Conservation (phyloP, 768 basidiomycete species). For the Tulasnella sp. region DNA sequence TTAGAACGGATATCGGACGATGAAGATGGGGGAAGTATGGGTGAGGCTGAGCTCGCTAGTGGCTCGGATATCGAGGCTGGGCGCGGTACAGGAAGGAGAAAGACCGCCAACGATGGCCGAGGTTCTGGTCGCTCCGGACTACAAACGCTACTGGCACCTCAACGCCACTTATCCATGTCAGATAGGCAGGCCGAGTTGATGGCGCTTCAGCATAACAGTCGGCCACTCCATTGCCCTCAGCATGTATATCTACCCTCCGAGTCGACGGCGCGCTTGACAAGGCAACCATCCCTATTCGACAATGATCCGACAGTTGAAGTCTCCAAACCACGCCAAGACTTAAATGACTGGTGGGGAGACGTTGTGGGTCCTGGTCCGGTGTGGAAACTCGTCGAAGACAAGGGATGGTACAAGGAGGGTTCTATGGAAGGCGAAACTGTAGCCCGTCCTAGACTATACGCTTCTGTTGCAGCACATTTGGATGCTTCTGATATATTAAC, state of each 20-base stretch:
- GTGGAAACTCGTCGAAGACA: conserved; percentile 70
- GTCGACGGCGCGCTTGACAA: neutral
- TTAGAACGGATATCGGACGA: neutral
- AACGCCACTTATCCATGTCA: neutral
- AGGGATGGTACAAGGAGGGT: conserved; percentile 62
- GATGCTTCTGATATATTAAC: conserved; percentile 36
- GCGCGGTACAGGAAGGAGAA: neutral
- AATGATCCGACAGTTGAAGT: conserved; percentile 23
- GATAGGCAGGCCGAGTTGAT: neutral
- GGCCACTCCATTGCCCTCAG: neutral
- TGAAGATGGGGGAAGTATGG: neutral
- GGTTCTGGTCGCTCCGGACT: neutral
- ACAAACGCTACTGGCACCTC: neutral
- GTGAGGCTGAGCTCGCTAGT: neutral
- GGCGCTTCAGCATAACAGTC: neutral
- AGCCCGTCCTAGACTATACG: conserved; percentile 7
- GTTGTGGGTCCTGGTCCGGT: conserved; percentile 66
- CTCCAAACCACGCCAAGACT: conserved; percentile 39
- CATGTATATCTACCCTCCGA: neutral
- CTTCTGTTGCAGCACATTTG: conserved; percentile 3
- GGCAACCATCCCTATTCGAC: conserved; percentile 38
- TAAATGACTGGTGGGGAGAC: conserved; percentile 58
- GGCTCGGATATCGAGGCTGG: neutral
- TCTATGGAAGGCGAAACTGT: neutral
- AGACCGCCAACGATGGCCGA: neutral